phyloP scores from a whole-genome alignment of 73 alveolate species.

The Effrenium voratum region DNA sequence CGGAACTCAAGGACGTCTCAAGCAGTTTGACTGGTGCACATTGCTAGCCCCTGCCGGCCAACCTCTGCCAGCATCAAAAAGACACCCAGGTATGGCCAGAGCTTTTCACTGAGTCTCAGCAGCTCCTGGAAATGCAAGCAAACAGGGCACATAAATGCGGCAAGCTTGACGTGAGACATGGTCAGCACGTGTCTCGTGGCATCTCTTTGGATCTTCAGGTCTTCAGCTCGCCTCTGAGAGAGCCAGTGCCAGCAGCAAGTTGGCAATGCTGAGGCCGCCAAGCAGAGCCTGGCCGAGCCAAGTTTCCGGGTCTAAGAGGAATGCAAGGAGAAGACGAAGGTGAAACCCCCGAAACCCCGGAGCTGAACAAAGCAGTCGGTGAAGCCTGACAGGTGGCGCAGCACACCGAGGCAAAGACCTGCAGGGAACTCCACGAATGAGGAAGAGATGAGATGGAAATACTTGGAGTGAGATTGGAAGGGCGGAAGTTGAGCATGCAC shows the following conservation, averaged over 20 bases:
- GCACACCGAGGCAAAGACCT: conserved; percentile 70
- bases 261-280: conserved; percentile 50
- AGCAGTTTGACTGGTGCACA: no score
- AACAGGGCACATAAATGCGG: not conserved
- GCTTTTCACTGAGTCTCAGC: conserved; percentile 12
- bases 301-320: not conserved
- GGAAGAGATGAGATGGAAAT: not conserved
- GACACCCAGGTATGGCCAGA: conserved; percentile 52
- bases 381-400: conserved; percentile 59
- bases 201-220: no score
- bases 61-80: conserved; percentile 54
- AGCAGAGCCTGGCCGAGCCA: conserved; percentile 5
- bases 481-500: not conserved
- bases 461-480: not conserved
- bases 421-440: not conserved
- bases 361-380: not conserved
- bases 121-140: not conserved
- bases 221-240: conserved; percentile 18
- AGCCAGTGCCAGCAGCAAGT: conserved; percentile 25
- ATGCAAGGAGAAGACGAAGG: not conserved
- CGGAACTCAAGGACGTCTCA: no score
- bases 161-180: no score
- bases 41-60: not conserved
- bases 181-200: no score
- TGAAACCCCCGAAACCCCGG: not conserved